Evolutionary conservation across 2,329 filamentous ascomycete species (phyloP).

Genomic region (Thelonectria blattea): DNA sequence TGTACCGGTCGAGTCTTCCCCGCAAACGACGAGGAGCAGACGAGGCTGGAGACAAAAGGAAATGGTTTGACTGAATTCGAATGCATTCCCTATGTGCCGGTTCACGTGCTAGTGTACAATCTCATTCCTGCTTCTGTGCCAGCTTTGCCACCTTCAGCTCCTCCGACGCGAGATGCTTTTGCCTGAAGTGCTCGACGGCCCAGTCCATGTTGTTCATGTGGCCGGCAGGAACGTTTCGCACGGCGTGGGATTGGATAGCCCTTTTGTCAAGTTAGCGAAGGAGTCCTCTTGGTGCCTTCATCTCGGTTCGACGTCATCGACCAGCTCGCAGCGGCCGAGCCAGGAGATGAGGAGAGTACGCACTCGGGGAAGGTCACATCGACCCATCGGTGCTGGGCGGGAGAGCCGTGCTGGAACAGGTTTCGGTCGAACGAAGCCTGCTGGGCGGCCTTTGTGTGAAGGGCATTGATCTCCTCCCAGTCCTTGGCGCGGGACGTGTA

Average conservation of each 20-base stretch:
- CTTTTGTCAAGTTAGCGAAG: constrained; percentile 45
- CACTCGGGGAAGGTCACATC: constrained; percentile 66
- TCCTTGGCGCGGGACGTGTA: constrained; percentile 54
- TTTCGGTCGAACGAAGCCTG: constrained; percentile 65
- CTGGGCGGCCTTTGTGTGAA: constrained; percentile 59
- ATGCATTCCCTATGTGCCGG: constrained; percentile 34
- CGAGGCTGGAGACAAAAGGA: constrained; percentile 11
- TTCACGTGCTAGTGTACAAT: constrained; percentile 38
- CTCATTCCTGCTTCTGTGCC: constrained; percentile 46
- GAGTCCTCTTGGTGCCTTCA: background rate
- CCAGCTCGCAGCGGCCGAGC: background rate
- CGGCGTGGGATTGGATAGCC: constrained; percentile 56
- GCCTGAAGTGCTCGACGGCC: constrained; percentile 62
- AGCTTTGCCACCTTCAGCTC: constrained; percentile 60
- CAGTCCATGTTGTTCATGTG: constrained; percentile 60
- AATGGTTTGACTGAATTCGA: constrained; percentile 25
- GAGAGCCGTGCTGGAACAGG: constrained; percentile 53
- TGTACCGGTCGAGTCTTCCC: background rate
- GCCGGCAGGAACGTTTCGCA: constrained; percentile 61
- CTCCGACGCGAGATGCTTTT: constrained; percentile 60
- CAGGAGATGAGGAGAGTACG: constrained; percentile 37
- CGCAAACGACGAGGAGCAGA: background rate
- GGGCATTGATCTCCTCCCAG: constrained; percentile 59
- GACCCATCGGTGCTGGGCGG: constrained; percentile 51
- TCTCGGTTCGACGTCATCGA: background rate